These are phyloP conservation scores for Thelonectria rubi DNA, from an alignment of 2,329 filamentous ascomycete species.

Conservation along the genomic window DNA sequence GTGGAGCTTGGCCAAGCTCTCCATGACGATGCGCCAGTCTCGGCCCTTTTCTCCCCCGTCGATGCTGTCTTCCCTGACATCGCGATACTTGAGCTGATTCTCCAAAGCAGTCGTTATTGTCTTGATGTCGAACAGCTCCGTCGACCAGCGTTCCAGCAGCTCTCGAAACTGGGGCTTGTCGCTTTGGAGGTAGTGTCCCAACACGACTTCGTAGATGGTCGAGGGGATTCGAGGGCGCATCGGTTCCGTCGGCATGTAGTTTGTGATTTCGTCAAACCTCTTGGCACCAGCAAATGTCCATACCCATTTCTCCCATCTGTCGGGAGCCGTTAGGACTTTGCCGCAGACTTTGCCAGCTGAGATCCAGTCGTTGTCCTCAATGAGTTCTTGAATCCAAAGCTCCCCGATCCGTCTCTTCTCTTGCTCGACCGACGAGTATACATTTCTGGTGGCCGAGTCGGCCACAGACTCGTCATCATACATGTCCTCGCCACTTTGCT, in stretches of 20 bases:
- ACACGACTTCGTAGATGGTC: slow-evolving; percentile 86
- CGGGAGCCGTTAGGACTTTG: slow-evolving; percentile 80
- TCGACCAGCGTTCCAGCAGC: slow-evolving; percentile 83
- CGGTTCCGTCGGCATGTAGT: slow-evolving; percentile 80
- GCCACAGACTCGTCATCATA: slow-evolving; percentile 72
- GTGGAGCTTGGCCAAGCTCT: slow-evolving; percentile 84
- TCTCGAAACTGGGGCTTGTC: slow-evolving; percentile 81
- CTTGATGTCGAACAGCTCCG: slow-evolving; percentile 82
- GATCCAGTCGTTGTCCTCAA: slow-evolving; percentile 77
- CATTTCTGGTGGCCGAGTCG: slow-evolving; percentile 65
- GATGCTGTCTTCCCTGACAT: slow-evolving; percentile 78
- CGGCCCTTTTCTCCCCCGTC: slow-evolving; percentile 76
- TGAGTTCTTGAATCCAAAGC: slow-evolving; percentile 88
- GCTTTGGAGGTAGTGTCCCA: slow-evolving; percentile 85
- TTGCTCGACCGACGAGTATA: slow-evolving; percentile 76
- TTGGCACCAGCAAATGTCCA: slow-evolving; percentile 88
- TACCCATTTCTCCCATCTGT: slow-evolving; percentile 95
- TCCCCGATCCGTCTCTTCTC: slow-evolving; percentile 94
- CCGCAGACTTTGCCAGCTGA: slow-evolving; percentile 82
- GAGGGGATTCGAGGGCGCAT: slow-evolving; percentile 81
- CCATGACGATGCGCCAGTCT: slow-evolving; percentile 92
- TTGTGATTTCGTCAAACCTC: slow-evolving; percentile 89
- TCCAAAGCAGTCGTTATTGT: slow-evolving; percentile 82
- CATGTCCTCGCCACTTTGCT: slow-evolving; percentile 66
- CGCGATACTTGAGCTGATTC: slow-evolving; percentile 79